Base-by-base conservation (phyloP, 2,329 filamentous ascomycete genomes). In the Penicillium glabrum region DNA sequence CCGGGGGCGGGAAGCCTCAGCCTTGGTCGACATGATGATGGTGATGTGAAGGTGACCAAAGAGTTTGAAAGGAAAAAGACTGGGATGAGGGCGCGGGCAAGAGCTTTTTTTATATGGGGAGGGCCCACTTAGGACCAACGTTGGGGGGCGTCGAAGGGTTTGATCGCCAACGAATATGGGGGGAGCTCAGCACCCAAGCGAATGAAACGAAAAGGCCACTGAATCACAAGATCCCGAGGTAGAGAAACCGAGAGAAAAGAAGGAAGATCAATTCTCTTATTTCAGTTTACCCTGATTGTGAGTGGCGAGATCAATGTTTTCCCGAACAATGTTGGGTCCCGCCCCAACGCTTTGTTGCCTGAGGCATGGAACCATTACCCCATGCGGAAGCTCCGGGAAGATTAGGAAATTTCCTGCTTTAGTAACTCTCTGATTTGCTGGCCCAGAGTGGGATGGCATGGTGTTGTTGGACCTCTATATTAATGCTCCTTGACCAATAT, bases 21-120 rank as follows among this genome's bases (percentile, higher is more conserved):
- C 55, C 63, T 74, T 71, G 57, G 72, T 67, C 65, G 72, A 73
- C 72, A 75, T 75, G 69, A 55, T 69, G 51, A 50, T 23, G 35
- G 21, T 43, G 35, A 53, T 61, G 60, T 46, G 59, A 50, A 45
- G 44, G 31, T 51, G 59, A 56, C 33, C 37, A 46, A 46, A 29
- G 39, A 19, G 35, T 43, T 51, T 48, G 57, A 51, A 51, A 52
- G 37, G 51, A 48, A 46, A 46, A 46, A 48, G 19, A 49, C 37
- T 41, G 14, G 27, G 43, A 51, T 44, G 58, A 48, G n/a, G 43
- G 54, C 46, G 63, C 33, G 57, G 57, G 39, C 46, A 48, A 49
- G 53, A 54, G 55, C 37, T 45, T 59, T 56, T 66, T 65, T 65
- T 66, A 66, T 61, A 56, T 54, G 46, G 48, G 57, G 48, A 49